phyloP scores from a whole-genome alignment of 805 yeast genomes.

The Lipomyces mesembrius region DNA sequence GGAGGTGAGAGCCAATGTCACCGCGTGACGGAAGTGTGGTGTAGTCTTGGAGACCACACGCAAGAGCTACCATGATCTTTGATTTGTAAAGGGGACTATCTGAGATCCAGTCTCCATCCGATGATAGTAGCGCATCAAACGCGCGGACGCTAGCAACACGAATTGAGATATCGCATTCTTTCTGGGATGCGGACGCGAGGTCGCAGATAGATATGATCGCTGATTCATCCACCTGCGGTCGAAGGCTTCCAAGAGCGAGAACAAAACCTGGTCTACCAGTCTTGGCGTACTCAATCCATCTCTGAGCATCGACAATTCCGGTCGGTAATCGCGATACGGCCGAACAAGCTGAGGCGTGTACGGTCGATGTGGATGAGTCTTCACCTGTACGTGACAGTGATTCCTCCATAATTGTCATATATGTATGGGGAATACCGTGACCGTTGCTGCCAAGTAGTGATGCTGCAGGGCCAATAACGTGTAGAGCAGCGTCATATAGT shows the following conservation, averaged over 20 bases:
- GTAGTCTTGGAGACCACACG: slow-evolving; percentile 67
- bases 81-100: background rate
- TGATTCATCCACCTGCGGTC: slow-evolving; percentile 2
- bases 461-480: slow-evolving; percentile 17
- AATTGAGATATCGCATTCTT: slow-evolving; percentile 8
- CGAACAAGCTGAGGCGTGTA: slow-evolving; percentile 14
- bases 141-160: slow-evolving; percentile 16
- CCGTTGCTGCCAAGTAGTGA: background rate
- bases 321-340: slow-evolving; percentile 12
- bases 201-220: slow-evolving; percentile 6
- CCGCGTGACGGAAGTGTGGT: slow-evolving; percentile 74
- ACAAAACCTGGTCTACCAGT: slow-evolving; percentile 24
- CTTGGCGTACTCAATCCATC: slow-evolving; percentile 16
- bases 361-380: slow-evolving; percentile 10
- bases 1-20: slow-evolving; percentile 83
- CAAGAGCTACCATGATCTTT: background rate
- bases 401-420: slow-evolving; percentile 36
- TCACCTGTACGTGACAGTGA: slow-evolving; percentile 27
- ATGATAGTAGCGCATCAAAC: slow-evolving; percentile 5
- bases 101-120: background rate
- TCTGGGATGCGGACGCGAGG: slow-evolving; percentile 14
- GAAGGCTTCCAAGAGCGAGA: slow-evolving; percentile 14
- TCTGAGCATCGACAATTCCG: background rate
- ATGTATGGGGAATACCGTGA: slow-evolving; percentile 46
- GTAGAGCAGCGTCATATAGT: slow-evolving; percentile 28